Evolutionary conservation across 1,284 basidiomycete genomes (phyloP).

Genomic region (Pseudozyma tsukubaensis): DNA sequence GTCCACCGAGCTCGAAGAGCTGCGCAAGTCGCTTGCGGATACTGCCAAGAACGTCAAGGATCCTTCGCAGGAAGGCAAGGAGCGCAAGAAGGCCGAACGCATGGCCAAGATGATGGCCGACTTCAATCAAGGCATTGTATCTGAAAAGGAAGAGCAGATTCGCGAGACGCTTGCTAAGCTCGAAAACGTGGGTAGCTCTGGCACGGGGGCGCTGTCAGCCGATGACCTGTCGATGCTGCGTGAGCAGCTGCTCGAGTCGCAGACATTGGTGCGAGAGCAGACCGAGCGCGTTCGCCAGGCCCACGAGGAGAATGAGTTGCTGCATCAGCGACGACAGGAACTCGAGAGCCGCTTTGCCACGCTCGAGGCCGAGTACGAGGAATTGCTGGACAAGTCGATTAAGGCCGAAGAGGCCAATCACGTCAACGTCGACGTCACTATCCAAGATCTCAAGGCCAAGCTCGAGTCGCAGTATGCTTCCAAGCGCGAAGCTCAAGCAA

Average conservation of each 20-base stretch:
- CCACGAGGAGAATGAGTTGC: slow-evolving; percentile 91
- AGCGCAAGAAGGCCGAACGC: slow-evolving; percentile 98
- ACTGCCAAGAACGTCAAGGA: slow-evolving; percentile 48
- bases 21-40: slow-evolving; percentile 70
- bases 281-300: slow-evolving; percentile 87
- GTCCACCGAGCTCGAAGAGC: slow-evolving; percentile 87
- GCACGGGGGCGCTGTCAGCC: slow-evolving; percentile 70
- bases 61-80: slow-evolving; percentile 88
- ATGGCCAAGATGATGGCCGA: slow-evolving; percentile 99
- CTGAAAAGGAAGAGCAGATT: slow-evolving; percentile 92
- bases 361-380: slow-evolving; percentile 93
- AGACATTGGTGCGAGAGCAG: slow-evolving; percentile 85
- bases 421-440: slow-evolving; percentile 75
- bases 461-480: slow-evolving; percentile 92
- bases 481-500: slow-evolving; percentile 87
- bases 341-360: slow-evolving; percentile 83
- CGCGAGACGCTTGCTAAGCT: slow-evolving; percentile 84
- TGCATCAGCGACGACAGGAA: slow-evolving; percentile 84
- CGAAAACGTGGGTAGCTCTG: slow-evolving; percentile 71
- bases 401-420: slow-evolving; percentile 65
- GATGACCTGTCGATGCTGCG: slow-evolving; percentile 85
- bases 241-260: slow-evolving; percentile 88
- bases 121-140: slow-evolving; percentile 82
- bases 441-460: slow-evolving; percentile 91
- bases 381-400: slow-evolving; percentile 77